Conservation (phyloP, 768 basidiomycete species). For the Serpula lacrymans region DNA sequence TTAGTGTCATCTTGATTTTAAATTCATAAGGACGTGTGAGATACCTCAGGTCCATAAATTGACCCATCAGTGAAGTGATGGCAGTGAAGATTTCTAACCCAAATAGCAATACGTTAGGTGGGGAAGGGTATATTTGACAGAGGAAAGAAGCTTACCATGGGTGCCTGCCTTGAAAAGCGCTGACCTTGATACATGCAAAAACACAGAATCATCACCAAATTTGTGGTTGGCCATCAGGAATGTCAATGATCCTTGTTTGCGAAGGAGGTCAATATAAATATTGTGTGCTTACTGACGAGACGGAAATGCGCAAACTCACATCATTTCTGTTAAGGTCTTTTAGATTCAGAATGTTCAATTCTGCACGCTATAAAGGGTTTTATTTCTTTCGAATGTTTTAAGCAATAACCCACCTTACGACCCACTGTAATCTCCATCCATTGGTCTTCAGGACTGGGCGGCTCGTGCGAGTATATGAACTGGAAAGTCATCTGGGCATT, state of each 20-base stretch:
- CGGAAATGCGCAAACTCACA: conserved; percentile 16
- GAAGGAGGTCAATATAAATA: neutral
- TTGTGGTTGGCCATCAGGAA: conserved; percentile 18
- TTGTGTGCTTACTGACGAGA: conserved; percentile 10
- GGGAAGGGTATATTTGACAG: conserved; percentile 2
- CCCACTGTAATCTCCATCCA: conserved; percentile 23
- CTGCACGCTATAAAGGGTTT: conserved; percentile 12
- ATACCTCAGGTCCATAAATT: conserved; percentile 29
- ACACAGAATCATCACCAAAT: conserved; percentile 31
- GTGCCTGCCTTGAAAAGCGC: conserved; percentile 33
- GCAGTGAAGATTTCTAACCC: conserved; percentile 27
- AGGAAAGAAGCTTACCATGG: conserved; percentile 30
- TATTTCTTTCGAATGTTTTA: conserved; percentile 1
- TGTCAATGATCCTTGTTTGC: conserved; percentile 3
- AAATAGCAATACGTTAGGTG: conserved; percentile 2
- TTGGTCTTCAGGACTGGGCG: conserved; percentile 19
- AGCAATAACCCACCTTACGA: conserved; percentile 16
- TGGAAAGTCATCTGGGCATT: conserved; percentile 16
- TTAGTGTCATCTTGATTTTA: neutral
- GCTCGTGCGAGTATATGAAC: conserved; percentile 5
- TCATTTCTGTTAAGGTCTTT: conserved; percentile 19
- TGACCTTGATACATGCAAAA: conserved; percentile 30
- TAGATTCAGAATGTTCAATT: conserved; percentile 16
- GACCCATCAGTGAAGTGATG: conserved; percentile 32
- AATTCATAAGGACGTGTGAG: neutral